A percentile compares a stretch with the other conserved stretches of the same genome.
Conservation (phyloP, 2,329 filamentous ascomycete genomes). For the Hymenoscyphus fraxineus region DNA sequence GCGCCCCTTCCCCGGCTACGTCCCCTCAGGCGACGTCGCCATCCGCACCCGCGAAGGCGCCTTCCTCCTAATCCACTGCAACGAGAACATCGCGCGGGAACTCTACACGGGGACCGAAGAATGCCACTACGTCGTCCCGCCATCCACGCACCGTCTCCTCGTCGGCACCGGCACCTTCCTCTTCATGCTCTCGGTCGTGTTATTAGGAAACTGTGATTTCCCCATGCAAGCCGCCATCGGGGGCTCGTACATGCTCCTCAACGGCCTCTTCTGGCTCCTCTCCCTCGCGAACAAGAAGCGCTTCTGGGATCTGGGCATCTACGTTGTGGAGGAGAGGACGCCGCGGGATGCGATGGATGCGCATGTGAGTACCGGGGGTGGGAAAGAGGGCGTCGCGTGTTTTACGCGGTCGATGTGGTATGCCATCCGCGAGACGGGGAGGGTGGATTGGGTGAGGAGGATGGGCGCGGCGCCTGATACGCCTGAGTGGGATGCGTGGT, state of each 20-base stretch:
- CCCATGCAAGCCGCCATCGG: constrained; percentile 57
- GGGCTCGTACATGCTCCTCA: constrained; percentile 54
- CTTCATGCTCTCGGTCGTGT: constrained; percentile 58
- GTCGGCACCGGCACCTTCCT: constrained; percentile 57
- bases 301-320: constrained; percentile 58
- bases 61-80: constrained; percentile 54
- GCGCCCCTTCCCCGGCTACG: constrained; percentile 44
- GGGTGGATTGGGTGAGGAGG: constrained; percentile 50
- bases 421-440: constrained; percentile 52
- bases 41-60: constrained; percentile 58
- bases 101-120: constrained; percentile 59
- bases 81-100: constrained; percentile 59
- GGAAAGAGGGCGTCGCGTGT: constrained; percentile 42
- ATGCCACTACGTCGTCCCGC: constrained; percentile 51
- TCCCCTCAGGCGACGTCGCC: constrained; percentile 54
- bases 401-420: constrained; percentile 58
- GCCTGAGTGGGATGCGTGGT: constrained; percentile 51
- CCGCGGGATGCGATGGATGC: constrained; percentile 39
- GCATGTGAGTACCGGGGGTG: constrained; percentile 29
- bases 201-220: constrained; percentile 61
- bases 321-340: constrained; percentile 42
- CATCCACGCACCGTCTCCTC: constrained; percentile 45
- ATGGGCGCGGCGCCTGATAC: constrained; percentile 51
- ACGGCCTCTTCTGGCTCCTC: constrained; percentile 53
- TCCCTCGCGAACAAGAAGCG: constrained; percentile 37